Percentiles rank a stretch among this genome's conserved stretches.
phyloP scores from a whole-genome alignment of 2,329 filamentous ascomycete genomes.

The Colletotrichum sp. region DNA sequence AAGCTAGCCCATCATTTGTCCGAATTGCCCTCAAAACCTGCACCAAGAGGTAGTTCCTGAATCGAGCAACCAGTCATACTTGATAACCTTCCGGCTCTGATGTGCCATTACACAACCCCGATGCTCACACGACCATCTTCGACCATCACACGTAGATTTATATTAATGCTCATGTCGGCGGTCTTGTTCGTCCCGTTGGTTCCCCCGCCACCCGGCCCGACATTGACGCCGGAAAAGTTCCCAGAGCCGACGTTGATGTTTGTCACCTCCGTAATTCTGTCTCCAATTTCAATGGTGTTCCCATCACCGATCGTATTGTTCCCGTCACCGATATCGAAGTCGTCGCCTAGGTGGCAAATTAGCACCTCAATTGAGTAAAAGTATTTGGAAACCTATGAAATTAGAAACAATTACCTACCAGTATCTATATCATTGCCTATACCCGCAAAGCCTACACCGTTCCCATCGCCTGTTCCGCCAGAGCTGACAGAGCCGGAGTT shows the following conservation, averaged over 20 bases:
- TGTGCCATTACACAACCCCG: background rate
- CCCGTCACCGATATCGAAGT: background rate
- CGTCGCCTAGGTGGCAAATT: background rate
- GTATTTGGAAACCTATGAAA: rapidly evolving
- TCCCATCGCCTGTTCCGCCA: background rate
- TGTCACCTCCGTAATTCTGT: background rate
- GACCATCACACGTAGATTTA: background rate
- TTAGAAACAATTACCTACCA: background rate
- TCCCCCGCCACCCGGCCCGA: background rate
- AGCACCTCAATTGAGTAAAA: background rate
- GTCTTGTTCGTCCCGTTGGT: background rate
- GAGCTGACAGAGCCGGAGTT: background rate
- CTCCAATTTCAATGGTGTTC: background rate
- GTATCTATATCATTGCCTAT: background rate
- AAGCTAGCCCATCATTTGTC: background rate
- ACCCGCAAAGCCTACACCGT: background rate
- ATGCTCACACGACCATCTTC: background rate
- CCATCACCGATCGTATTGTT: background rate
- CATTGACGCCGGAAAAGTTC: background rate
- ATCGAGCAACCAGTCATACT: background rate
- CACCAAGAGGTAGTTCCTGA: background rate
- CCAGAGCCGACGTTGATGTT: background rate
- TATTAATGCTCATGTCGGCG: background rate
- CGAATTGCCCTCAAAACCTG: rapidly evolving
- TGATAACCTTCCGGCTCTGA: background rate